phyloP scores from a whole-genome alignment of 176 grass and related monocot species.

The Leersia perrieri region DNA sequence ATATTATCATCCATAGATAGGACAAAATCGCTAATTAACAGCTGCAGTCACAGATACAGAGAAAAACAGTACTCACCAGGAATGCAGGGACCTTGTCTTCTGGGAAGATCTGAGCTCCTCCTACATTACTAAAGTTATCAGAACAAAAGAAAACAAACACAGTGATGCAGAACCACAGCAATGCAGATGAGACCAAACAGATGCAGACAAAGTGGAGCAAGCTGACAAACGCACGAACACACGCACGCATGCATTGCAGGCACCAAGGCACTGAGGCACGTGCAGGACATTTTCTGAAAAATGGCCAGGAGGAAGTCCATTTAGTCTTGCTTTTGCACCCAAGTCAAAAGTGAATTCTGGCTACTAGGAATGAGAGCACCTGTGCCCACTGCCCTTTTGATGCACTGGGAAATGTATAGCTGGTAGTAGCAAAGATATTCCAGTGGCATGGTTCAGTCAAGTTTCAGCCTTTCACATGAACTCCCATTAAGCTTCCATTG shows the following conservation, averaged over 20 bases:
- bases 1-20: slow-evolving; percentile 29
- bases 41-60: slow-evolving; percentile 31
- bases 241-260: background rate
- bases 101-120: slow-evolving; percentile 30
- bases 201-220: slow-evolving; percentile 26
- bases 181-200: slow-evolving; percentile 11
- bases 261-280: slow-evolving; percentile 24
- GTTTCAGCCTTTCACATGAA: background rate
- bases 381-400: background rate
- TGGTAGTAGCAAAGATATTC: background rate
- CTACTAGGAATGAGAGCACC: background rate
- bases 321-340: background rate
- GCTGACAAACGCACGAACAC: slow-evolving; percentile 27
- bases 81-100: slow-evolving; percentile 44
- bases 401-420: background rate
- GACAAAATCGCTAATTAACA: slow-evolving; percentile 36
- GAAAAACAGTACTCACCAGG: slow-evolving; percentile 18
- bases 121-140: slow-evolving; percentile 16
- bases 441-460: slow-evolving; percentile 19
- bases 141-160: slow-evolving; percentile 13
- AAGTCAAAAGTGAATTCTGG: background rate
- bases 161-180: background rate
- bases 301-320: slow-evolving; percentile 18
- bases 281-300: slow-evolving; percentile 23
- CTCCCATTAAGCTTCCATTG: slow-evolving; percentile 31